Conservation (phyloP, 1,284 basidiomycete species). For the Rhodotorula sp. region DNA sequence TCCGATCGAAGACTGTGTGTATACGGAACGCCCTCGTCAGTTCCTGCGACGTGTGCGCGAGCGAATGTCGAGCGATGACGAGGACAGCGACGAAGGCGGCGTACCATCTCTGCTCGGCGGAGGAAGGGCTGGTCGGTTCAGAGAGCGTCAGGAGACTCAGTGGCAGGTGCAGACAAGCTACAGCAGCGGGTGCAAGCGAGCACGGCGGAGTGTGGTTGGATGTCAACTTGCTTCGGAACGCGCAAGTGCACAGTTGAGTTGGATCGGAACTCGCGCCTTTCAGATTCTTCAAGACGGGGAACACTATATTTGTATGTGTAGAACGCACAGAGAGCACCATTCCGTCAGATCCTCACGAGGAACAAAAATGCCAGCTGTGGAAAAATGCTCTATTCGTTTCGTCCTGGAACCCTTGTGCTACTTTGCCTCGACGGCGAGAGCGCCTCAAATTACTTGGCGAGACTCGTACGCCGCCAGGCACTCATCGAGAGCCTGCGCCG, state of each 20-base stretch:
- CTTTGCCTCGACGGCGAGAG: neutral
- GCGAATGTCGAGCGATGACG: constrained; percentile 5
- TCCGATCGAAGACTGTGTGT: constrained; percentile 70
- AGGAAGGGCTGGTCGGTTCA: neutral
- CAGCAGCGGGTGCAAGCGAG: neutral
- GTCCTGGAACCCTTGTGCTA: neutral
- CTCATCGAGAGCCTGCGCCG: constrained; percentile 17
- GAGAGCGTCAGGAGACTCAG: neutral
- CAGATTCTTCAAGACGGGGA: too few species aligned
- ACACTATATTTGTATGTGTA: too few species aligned
- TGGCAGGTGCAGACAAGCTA: neutral
- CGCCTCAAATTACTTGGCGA: neutral
- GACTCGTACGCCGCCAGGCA: neutral
- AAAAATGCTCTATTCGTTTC: neutral
- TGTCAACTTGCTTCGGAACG: too few species aligned
- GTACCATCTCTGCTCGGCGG: neutral
- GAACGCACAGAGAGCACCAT: too few species aligned
- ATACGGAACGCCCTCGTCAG: neutral
- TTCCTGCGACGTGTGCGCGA: neutral
- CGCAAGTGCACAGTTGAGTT: too few species aligned
- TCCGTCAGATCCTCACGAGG: too few species aligned
- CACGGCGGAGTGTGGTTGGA: too few species aligned
- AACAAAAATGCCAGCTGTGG: too few species aligned
- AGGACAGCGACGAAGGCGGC: neutral
- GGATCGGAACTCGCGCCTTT: too few species aligned